Conservation (phyloP, 495 filamentous ascomycete species). For the Penicillium atrosanguineum region DNA sequence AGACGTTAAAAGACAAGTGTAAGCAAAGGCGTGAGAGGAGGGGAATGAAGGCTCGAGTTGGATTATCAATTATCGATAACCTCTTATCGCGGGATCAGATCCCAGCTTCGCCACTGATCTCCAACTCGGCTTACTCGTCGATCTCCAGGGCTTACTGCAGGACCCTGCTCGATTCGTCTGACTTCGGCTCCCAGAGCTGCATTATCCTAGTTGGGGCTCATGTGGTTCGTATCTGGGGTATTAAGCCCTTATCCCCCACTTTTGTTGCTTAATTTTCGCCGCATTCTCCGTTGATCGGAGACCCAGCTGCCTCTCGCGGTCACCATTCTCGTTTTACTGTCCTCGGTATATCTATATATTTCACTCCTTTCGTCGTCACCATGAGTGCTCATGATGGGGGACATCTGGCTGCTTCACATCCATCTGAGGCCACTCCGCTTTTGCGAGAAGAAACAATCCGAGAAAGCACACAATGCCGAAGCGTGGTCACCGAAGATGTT, state of each 20-base stretch:
- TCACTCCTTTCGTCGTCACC: background rate
- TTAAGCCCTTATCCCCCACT: background rate
- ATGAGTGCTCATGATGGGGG: background rate
- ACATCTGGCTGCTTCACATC: background rate
- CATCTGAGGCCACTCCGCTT: conserved; percentile 21
- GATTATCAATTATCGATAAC: background rate
- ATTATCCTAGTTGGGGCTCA: background rate
- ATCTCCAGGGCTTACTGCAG: no score
- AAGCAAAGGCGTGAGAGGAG: background rate
- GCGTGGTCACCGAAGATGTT: conserved; percentile 6
- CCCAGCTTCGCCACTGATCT: background rate
- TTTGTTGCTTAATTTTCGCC: background rate
- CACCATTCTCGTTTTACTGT: background rate
- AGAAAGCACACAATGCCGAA: conserved; percentile 8
- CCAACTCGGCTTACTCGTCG: background rate
- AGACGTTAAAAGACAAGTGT: background rate
- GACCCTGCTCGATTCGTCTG: background rate
- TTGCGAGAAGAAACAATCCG: conserved; percentile 8
- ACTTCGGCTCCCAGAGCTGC: background rate
- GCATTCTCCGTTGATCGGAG: background rate
- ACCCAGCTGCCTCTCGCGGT: no score
- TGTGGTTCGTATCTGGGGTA: background rate
- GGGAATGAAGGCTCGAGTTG: background rate
- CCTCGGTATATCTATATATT: background rate
- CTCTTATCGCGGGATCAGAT: background rate